Base-by-base conservation (phyloP, 176 grass and related monocot species). In the Oryza coarctata region DNA sequence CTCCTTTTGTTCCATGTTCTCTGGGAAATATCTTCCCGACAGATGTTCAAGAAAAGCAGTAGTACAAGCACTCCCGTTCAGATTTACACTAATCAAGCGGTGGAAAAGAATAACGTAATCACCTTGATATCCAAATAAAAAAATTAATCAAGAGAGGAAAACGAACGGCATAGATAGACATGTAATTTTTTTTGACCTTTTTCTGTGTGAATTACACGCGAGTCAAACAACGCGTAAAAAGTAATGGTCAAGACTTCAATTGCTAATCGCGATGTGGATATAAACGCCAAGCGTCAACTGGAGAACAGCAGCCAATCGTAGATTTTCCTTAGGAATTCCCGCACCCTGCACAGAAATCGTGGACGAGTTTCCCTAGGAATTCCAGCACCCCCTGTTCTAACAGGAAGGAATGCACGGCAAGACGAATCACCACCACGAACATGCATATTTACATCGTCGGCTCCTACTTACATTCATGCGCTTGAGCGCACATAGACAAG, bases 391-490 rank as follows among this genome's bases (percentile, higher is more conserved):
- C 32, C 23, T 31, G 77, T 20, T 1, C 10, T 81, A 50, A 34
- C 79, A 80, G 52, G 33, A 84, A 71, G 23, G 15, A 8, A 71
- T 73, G 43, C n/a, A 23, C 20, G 8, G 55, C 52, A 89, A 55
- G 17, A 36, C 71, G 29, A 57, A 13, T 47, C 27, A 17, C 65
- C 14, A 71, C 65, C 65, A 71, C 25, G 50, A 31, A 29, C 49
- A 64, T 13, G 55, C 72, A 83, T 80, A 90, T 86, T 87, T 90
- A 90, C 84, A 90, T 29, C 39, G 8, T 10, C 68, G 8, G 4
- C 62, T 52, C 50, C 63, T 60, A 86, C 73, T 70, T 70, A 83
- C 88, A 83, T 84, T 83, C 79, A 63, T 72, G 83, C 73, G 65
- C 78, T 78, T 44, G 40, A 43, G 79, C 15, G 74, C 68, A 13